These are phyloP conservation scores for Fusarium abutilonis DNA, from an alignment of 2,329 filamentous ascomycete genomes.

Conservation along the genomic window DNA sequence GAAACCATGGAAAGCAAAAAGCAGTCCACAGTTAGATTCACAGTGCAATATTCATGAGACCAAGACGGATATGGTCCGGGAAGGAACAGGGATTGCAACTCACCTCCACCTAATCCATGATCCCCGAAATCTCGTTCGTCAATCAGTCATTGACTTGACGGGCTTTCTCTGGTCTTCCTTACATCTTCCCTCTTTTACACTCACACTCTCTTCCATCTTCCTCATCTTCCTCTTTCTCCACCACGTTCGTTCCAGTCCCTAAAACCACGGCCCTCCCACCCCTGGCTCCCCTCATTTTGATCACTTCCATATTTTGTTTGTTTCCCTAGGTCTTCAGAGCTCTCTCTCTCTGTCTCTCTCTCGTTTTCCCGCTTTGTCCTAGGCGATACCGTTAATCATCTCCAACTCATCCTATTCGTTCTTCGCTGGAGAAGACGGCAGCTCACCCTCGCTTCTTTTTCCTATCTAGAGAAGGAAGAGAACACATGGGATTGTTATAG, in stretches of 20 bases:
- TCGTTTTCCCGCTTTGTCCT: too few relatives aligned
- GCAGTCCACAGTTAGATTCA: slow-evolving; percentile 17
- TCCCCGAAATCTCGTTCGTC: slow-evolving; percentile 40
- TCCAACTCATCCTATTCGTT: slow-evolving; percentile 21
- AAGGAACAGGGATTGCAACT: slow-evolving; percentile 30
- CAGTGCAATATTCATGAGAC: slow-evolving; percentile 20
- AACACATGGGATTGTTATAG: slow-evolving; percentile 25
- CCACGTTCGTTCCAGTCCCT: slow-evolving; percentile 43
- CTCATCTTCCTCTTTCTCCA: slow-evolving; percentile 31
- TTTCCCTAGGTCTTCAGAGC: slow-evolving; percentile 2
- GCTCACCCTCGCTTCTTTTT: slow-evolving; percentile 39
- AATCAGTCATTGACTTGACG: slow-evolving; percentile 34
- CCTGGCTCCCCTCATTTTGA: slow-evolving; percentile 21
- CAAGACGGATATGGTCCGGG: slow-evolving; percentile 22
- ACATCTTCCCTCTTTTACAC: too few relatives aligned
- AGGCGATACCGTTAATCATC: neutral
- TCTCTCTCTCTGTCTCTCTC: too few relatives aligned
- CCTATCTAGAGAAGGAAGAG: slow-evolving; percentile 5
- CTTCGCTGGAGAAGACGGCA: slow-evolving; percentile 38
- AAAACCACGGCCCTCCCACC: slow-evolving; percentile 40
- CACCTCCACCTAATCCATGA: slow-evolving; percentile 33
- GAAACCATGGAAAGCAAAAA: neutral
- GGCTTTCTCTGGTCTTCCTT: slow-evolving; percentile 4
- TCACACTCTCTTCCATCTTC: slow-evolving; percentile 24
- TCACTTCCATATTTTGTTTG: slow-evolving; percentile 29